These are phyloP conservation scores for Wickerhamomyces rabaulensis DNA, from an alignment of 805 yeast genomes.

Conservation along the genomic window DNA sequence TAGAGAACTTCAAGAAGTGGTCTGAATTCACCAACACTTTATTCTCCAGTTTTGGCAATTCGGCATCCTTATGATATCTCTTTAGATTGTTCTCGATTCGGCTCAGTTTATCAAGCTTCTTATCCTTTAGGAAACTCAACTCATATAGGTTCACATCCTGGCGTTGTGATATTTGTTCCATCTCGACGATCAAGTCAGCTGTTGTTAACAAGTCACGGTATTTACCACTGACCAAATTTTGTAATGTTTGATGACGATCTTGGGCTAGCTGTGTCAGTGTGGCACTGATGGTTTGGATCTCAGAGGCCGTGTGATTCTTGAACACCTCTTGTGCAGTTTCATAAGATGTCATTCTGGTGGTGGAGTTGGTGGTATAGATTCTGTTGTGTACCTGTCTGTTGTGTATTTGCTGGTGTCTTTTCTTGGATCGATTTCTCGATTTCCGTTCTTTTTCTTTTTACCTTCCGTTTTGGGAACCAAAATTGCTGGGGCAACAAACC, in stretches of 20 bases:
- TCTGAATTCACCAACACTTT: background rate
- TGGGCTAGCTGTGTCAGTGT: background rate
- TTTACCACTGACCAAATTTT: constrained; percentile 20
- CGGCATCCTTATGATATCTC: background rate
- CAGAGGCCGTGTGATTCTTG: background rate
- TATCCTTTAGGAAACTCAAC: constrained; percentile 15
- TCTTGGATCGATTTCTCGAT: no score
- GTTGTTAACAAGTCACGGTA: constrained; percentile 22
- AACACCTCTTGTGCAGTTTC: background rate
- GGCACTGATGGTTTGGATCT: background rate
- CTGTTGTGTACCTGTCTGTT: no score
- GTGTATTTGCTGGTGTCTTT: no score
- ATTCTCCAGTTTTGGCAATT: background rate
- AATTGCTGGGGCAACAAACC: no score
- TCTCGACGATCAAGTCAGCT: constrained; percentile 22
- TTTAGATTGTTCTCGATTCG: constrained; percentile 14
- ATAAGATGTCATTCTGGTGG: background rate
- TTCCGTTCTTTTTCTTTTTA: constrained; percentile 1
- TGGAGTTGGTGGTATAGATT: background rate
- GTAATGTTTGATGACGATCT: constrained; percentile 13
- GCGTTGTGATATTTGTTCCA: constrained; percentile 14
- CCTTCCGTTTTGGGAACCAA: constrained; percentile 1
- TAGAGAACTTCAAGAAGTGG: constrained; percentile 4
- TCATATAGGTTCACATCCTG: constrained; percentile 19
- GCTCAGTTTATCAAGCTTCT: constrained; percentile 8